Evolutionary conservation across 768 basidiomycete species (phyloP), one percentile per base, ranked within the genome.

Genomic region (Rhizopogon vesiculosus): DNA sequence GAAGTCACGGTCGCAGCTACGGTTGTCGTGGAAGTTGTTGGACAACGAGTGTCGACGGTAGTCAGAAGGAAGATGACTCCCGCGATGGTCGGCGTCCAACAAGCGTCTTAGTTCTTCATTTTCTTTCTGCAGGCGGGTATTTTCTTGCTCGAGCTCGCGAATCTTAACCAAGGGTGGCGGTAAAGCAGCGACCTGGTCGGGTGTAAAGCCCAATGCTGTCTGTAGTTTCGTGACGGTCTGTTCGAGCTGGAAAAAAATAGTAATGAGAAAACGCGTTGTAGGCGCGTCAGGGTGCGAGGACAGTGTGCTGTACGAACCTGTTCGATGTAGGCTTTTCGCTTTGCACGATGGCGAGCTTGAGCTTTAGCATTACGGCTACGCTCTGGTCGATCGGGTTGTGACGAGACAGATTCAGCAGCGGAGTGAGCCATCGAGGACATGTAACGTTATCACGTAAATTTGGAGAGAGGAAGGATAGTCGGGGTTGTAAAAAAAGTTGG

Each of bases 281-380:
- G 10, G 25, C 54, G 55, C 51, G 64, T 55, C 22, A 19, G 10
- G 2, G 48, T n/a, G 41, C 41, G 19, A 39, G 46, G 15, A 16
- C 46, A 51, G 12, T 38, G 13, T 12, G 35, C 46, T 43, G 45
- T 28, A 64, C 75, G 22, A 52, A 90, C 91, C 80, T 91, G 89
- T 62, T 93, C 90, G 66, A 93, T 92, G 76, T 93, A 93, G 10
- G 91, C 91, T 76, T 93, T 93, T 73, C 91, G 81, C 72, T 93
- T 93, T 69, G 91, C 91, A 58, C 91, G 84, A 77, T 93, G 91
- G 63, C 91, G 78, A 38, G 91, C 91, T 75, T 93, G 91, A 9
- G 91, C 91, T 72, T 86, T 87, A 53, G 87, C 88, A 75, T 91
- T 91, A 77, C 89, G 86, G 80, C 86, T 88, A 62, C 87, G 85